Conservation (phyloP, 306 rosid species). For the Bauhinia variegata region DNA sequence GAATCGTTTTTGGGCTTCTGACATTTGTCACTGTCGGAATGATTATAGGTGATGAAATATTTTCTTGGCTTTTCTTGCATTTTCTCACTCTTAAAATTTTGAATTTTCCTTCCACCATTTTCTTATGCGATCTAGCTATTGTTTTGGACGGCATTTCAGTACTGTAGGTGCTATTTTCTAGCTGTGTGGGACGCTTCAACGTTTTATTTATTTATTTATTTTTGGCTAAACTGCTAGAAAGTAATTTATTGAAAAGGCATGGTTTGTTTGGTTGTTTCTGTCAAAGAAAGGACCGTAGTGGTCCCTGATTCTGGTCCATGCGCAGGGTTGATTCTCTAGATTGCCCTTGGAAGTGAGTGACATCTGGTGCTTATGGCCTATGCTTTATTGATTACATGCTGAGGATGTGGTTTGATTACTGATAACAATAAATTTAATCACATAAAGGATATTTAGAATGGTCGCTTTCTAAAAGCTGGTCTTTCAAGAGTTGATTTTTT, state of each 20-base stretch:
- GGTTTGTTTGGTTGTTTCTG: neutral
- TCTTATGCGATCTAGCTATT: neutral
- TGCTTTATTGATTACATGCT: too few species aligned
- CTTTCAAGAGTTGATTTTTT: too few species aligned
- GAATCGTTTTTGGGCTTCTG: constrained; percentile 78
- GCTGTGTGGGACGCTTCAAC: neutral
- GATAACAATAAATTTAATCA: too few species aligned
- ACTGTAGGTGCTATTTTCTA: neutral
- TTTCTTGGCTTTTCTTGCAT: too few species aligned
- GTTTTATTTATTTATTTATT: neutral
- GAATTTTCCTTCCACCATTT: neutral
- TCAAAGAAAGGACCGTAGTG: neutral
- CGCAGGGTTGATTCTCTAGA: neutral
- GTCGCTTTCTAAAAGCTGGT: too few species aligned
- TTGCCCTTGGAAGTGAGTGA: neutral
- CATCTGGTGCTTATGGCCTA: neutral
- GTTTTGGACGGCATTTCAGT: neutral
- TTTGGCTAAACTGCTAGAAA: neutral
- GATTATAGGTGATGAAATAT: too few species aligned
- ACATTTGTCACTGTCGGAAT: constrained; percentile 94
- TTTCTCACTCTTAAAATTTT: too few species aligned
- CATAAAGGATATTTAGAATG: too few species aligned
- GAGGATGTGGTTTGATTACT: too few species aligned
- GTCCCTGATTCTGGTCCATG: neutral
- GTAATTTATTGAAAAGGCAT: neutral